A percentile compares a stretch with the other conserved stretches of the same genome.
These are phyloP conservation scores for Phytophthora boehmeriae DNA, from an alignment of 352 stramenopile genomes.

Conservation along the genomic window DNA sequence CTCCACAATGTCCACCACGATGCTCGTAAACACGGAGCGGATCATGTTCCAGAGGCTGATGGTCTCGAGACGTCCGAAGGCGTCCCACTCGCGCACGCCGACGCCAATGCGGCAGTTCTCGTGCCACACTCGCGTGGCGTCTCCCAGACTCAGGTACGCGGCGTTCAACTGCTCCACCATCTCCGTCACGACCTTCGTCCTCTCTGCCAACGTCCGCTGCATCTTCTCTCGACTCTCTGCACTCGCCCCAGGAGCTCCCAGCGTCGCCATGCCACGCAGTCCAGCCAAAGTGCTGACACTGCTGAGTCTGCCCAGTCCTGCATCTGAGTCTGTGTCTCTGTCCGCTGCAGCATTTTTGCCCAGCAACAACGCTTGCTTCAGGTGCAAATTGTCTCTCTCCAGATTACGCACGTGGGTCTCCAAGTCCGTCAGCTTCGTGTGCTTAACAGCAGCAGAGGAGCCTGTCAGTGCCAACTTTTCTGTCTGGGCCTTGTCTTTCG, in stretches of 20 bases:
- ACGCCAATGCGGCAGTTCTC: conserved; percentile 75
- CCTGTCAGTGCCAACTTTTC: conserved; percentile 9
- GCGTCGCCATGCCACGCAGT: conserved; percentile 8
- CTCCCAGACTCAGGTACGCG: conserved; percentile 65
- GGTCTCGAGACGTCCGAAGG: conserved; percentile 65
- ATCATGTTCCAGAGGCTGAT: conserved; percentile 87
- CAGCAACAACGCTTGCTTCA: conserved; percentile 78
- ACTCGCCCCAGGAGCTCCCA: conserved; percentile 1
- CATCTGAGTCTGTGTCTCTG: conserved; percentile 2
- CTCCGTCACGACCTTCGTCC: conserved; percentile 79
- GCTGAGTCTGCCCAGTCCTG: conserved; percentile 39
- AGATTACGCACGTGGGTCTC: conserved; percentile 71
- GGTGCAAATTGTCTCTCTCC: conserved; percentile 76
- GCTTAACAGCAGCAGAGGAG: conserved; percentile 12
- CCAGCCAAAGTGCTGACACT: conserved; percentile 23
- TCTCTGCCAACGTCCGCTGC: conserved; percentile 61
- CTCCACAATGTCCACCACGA: conserved; percentile 83
- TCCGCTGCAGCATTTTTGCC: conserved; percentile 48
- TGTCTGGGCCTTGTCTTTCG: conserved; percentile 5
- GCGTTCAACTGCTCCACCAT: conserved; percentile 84
- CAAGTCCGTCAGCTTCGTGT: conserved; percentile 79
- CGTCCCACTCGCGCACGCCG: conserved; percentile 82
- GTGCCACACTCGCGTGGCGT: conserved; percentile 77
- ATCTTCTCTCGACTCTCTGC: conserved; percentile 40
- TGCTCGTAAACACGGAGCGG: conserved; percentile 76